phyloP scores from a whole-genome alignment of 805 yeast genomes.

The Wilhelminamyces savonicus region DNA sequence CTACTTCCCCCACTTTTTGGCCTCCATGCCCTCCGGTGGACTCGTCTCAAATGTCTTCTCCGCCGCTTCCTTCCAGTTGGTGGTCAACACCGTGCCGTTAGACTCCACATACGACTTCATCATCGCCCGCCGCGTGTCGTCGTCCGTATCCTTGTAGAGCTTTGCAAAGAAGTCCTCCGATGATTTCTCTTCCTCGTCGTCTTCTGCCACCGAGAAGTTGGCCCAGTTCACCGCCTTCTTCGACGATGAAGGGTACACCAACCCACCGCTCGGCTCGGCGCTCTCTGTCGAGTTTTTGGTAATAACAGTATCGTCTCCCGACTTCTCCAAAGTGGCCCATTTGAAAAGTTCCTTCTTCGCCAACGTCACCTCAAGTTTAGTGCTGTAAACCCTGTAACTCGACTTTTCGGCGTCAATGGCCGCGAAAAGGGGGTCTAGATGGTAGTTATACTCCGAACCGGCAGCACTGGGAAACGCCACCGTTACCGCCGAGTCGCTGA shows the following conservation, averaged over 20 bases:
- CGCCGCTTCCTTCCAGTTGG: slow-evolving; percentile 88
- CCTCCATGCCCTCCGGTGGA: slow-evolving; percentile 73
- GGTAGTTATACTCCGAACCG: slow-evolving; percentile 52
- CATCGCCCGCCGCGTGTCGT: slow-evolving; percentile 89
- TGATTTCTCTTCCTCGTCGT: slow-evolving; percentile 37
- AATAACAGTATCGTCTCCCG: slow-evolving; percentile 8
- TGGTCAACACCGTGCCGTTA: slow-evolving; percentile 87
- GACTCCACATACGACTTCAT: slow-evolving; percentile 93
- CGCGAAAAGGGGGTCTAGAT: slow-evolving; percentile 46
- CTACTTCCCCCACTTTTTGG: slow-evolving; percentile 40
- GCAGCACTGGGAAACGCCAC: slow-evolving; percentile 44
- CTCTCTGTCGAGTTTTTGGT: slow-evolving; percentile 5
- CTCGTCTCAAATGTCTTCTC: slow-evolving; percentile 54
- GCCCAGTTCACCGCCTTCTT: slow-evolving; percentile 68
- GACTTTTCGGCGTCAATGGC: slow-evolving; percentile 44
- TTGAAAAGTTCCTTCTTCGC: slow-evolving; percentile 37
- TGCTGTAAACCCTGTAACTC: slow-evolving; percentile 48
- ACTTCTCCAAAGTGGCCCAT: slow-evolving; percentile 51
- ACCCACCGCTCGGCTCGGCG: slow-evolving; percentile 4
- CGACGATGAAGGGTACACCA: slow-evolving; percentile 58
- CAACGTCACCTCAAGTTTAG: slow-evolving; percentile 70
- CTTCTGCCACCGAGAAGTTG: slow-evolving; percentile 41
- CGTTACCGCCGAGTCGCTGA: slow-evolving; percentile 27
- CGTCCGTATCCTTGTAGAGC: slow-evolving; percentile 74
- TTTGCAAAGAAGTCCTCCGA: slow-evolving; percentile 68